Conservation (phyloP, 345 rosid genomes). For the Mercurialis annua region DNA sequence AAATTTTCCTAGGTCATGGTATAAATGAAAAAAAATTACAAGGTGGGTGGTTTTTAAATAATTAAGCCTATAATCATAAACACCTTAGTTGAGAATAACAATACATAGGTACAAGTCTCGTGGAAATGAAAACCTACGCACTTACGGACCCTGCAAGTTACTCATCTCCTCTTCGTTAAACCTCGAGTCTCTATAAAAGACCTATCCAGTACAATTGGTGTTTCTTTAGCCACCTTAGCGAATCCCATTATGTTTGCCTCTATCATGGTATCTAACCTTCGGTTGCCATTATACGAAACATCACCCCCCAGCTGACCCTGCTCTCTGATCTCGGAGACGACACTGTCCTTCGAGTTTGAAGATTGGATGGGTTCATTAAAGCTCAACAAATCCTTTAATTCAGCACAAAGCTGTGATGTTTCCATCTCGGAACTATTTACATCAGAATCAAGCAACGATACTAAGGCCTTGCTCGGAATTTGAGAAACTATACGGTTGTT, state of each 20-base stretch:
- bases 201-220: slow-evolving; percentile 4
- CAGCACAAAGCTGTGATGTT: slow-evolving; percentile 13
- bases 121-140: neutral
- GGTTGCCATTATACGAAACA: neutral
- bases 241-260: slow-evolving; percentile 32
- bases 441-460: slow-evolving; percentile 38
- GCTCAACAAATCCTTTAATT: slow-evolving; percentile 36
- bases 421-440: slow-evolving; percentile 19
- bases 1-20: too few species aligned
- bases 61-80: neutral
- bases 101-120: neutral
- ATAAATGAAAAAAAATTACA: too few species aligned
- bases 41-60: neutral
- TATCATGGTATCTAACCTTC: slow-evolving; percentile 35
- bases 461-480: slow-evolving; percentile 7
- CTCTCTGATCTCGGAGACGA: slow-evolving; percentile 10
- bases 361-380: slow-evolving; percentile 19
- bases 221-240: slow-evolving; percentile 15
- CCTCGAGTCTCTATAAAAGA: slow-evolving; percentile 10
- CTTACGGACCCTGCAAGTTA: neutral
- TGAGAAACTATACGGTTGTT: slow-evolving; percentile 7
- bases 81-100: neutral
- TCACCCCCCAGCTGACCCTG: slow-evolving; percentile 4
- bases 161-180: slow-evolving; percentile 40
- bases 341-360: slow-evolving; percentile 7